Conservation (phyloP, 2,329 filamentous ascomycete genomes). For the Teratosphaeria nubilosa region DNA sequence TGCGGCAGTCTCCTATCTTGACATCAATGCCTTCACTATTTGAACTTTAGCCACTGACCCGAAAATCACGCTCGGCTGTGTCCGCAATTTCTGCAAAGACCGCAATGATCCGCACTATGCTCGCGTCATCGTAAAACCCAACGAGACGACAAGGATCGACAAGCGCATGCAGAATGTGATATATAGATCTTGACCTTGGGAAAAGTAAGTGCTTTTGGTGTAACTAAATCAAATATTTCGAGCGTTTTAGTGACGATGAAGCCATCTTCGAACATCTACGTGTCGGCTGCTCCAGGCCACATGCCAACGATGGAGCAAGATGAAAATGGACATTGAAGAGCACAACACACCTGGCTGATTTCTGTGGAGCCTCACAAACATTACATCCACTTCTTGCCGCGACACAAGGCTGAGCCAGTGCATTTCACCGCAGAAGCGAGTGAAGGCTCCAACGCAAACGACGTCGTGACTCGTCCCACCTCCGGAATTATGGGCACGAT, state of each 20-base stretch:
- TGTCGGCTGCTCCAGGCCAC: constrained; percentile 7
- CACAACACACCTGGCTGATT: constrained; percentile 11
- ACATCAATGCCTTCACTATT: too few species aligned
- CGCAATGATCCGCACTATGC: background rate
- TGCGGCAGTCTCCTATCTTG: background rate
- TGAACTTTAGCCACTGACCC: background rate
- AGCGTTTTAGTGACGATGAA: background rate
- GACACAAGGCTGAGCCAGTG: constrained; percentile 4
- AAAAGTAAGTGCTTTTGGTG: too few species aligned
- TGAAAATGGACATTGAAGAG: constrained; percentile 3
- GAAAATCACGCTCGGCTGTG: background rate
- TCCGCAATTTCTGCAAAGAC: background rate
- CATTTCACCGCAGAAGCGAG: constrained; percentile 7
- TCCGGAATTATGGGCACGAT: constrained; percentile 11
- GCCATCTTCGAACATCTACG: constrained; percentile 20
- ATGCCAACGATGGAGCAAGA: constrained; percentile 1
- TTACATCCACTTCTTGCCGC: constrained; percentile 1
- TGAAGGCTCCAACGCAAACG: constrained; percentile 2
- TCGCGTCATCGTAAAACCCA: background rate
- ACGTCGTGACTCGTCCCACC: constrained; percentile 3
- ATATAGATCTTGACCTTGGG: background rate
- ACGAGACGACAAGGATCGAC: background rate
- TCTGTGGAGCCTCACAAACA: constrained; percentile 10
- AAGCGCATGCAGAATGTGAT: background rate
- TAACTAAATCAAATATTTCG: background rate